Base-by-base conservation (phyloP, 2,329 filamentous ascomycete species). In the Davidsoniella australis region DNA sequence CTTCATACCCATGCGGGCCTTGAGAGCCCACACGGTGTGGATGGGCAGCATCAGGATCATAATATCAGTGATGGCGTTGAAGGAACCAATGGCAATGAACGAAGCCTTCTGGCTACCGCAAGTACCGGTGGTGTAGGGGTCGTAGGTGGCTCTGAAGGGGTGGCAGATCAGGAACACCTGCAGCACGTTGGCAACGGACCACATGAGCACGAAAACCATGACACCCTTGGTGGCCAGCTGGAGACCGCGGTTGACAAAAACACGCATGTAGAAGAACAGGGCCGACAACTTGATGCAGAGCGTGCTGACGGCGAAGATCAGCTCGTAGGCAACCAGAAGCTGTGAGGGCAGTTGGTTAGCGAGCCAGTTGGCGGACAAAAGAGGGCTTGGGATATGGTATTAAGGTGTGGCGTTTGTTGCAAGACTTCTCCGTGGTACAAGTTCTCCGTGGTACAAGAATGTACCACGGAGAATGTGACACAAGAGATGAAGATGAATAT, bases 191-290 rank as follows among this genome's bases (percentile, higher is more conserved):
- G 45, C 56, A 24, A 53, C 10, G 5, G 49, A 52, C 61, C 60
- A 57, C 38, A 59, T 51, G 23, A 57, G 54, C 18, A 63, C 59
- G 43, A 63, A 58, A 16, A 56, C 53, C 51, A 63, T 59, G 29
- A 56, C 55, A 6, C 57, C 48, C 20, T 58, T 61, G 42, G 59
- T 62, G n/a, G 55, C 54, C 6, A 56, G 44, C 5, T 62, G 58
- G 54, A 65, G 53, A 10, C 52, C 45, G 2, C 55, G 48, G 45
- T 61, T 61, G n/a, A 59, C 60, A 44, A 66, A 65, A 5, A 69
- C 59, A n/a, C 65, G 63, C n/a, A 63, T 58, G 52, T 68, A 68
- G 54, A 68, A 67, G 38, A 60, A 58, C 39, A 68, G 51, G 29
- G 68, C 64, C 44, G 63, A 66, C 29, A 66, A 56, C 50, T 68